A percentile compares a stretch with the other conserved stretches of the same genome.
These are phyloP conservation scores for Ramalina peruviana DNA, from an alignment of 495 filamentous ascomycete genomes.

Conservation along the genomic window DNA sequence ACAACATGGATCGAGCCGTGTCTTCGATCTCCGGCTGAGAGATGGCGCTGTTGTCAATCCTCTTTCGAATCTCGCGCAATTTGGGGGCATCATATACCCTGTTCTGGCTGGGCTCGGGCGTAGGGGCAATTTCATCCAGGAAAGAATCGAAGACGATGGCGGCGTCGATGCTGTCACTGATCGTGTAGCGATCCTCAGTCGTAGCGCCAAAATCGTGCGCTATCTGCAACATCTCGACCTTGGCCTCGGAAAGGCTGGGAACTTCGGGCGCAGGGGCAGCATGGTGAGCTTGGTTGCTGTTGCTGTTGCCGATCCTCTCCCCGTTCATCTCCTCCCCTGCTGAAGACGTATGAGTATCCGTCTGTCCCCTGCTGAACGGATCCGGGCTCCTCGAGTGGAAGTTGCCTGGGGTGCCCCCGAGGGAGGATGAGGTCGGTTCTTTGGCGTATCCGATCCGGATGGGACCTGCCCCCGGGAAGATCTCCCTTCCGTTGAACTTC, in stretches of 20 bases:
- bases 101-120: slow-evolving; percentile 80
- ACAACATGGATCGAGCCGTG: slow-evolving; percentile 82
- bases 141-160: slow-evolving; percentile 63
- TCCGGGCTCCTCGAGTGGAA: slow-evolving; percentile 95
- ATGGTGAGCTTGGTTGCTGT: slow-evolving; percentile 25
- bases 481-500: slow-evolving; percentile 86
- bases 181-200: slow-evolving; percentile 62
- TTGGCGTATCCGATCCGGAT: slow-evolving; percentile 95
- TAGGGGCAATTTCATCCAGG: slow-evolving; percentile 71
- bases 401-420: slow-evolving; percentile 70
- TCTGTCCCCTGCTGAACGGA: slow-evolving; percentile 45
- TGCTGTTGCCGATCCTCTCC: slow-evolving; percentile 21
- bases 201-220: slow-evolving; percentile 79
- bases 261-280: slow-evolving; percentile 45
- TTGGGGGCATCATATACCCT: slow-evolving; percentile 90
- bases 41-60: slow-evolving; percentile 87
- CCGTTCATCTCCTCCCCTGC: slow-evolving; percentile 28
- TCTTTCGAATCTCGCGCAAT: slow-evolving; percentile 89
- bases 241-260: slow-evolving; percentile 59
- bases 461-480: slow-evolving; percentile 91
- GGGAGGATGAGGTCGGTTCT: slow-evolving; percentile 68
- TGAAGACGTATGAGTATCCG: slow-evolving; percentile 22
- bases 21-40: slow-evolving; percentile 79
- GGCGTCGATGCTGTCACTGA: slow-evolving; percentile 55
- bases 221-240: slow-evolving; percentile 70